Evolutionary conservation across 2,329 filamentous ascomycete genomes (phyloP), one percentile per base, ranked within the genome.

Genomic region (Septoria petroselini): DNA sequence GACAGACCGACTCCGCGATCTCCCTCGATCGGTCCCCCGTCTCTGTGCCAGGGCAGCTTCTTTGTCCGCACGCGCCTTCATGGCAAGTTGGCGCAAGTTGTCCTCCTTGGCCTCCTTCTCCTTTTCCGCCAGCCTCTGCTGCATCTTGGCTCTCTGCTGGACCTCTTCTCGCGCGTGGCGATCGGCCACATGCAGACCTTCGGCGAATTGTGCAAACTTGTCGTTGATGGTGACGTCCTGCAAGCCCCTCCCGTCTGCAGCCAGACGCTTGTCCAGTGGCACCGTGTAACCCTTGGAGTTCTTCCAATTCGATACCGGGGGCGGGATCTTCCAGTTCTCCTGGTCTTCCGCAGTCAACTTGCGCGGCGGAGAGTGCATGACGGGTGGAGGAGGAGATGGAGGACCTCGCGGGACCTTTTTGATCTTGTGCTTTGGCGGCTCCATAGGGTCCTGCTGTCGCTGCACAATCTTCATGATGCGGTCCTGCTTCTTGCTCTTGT

Each of bases 401-500:
- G 93, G 91, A 29, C 91, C 91, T 61, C 89, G 82, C 7, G 91
- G 91, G 50, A 98, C 95, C 73, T 96, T 95, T 77, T 97, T 97
- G 74, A 96, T 89, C 72, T 97, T 97, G 75, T 97, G 96, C 65
- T 96, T 97, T 1, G 93, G 91, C 1, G 93, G 93, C 66, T 96
- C 91, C 85, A 96, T 87, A 0, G 93, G 93, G 71, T 98, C 93
- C 60, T 85, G 80, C 69, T 97, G 91, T 48, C 89, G 80, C 69
- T 96, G 89, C 30, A 96, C 89, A 71, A 98, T 97, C 76, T 97
- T 97, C 82, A 98, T 94, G 58, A 98, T 95, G 11, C 93, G 84
- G 64, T 97, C 91, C 63, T 90, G 88, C 73, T 95, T 95, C 70
- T 84, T 85, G 31, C 81, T 83, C 18, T 76, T 81, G 68, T 90